Conservation (phyloP, 495 filamentous ascomycete genomes). For the Penicillium steckii region DNA sequence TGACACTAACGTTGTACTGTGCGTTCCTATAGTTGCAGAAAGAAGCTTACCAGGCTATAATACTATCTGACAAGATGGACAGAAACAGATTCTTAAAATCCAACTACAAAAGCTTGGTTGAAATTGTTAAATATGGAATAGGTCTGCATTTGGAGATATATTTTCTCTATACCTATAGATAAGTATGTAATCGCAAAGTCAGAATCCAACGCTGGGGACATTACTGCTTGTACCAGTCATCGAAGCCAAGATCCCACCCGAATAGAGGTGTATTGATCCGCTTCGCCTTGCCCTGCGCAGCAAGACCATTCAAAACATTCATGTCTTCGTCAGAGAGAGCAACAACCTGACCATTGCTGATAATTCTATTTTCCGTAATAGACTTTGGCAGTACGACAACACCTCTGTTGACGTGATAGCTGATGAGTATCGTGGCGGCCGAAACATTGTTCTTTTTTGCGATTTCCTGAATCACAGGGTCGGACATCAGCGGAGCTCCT, state of each 20-base stretch:
- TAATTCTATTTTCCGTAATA: slow-evolving; percentile 25
- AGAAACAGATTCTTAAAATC: too few relatives aligned
- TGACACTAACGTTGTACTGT: too few relatives aligned
- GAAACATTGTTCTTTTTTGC: slow-evolving; percentile 21
- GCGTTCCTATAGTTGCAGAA: too few relatives aligned
- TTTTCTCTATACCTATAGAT: too few relatives aligned
- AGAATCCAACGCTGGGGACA: too few relatives aligned
- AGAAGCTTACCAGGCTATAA: too few relatives aligned
- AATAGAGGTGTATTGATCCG: slow-evolving; percentile 28
- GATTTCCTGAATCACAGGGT: slow-evolving; percentile 17
- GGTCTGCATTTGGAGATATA: too few relatives aligned
- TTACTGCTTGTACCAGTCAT: slow-evolving; percentile 20
- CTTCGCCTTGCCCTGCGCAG: slow-evolving; percentile 20
- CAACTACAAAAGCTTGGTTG: too few relatives aligned
- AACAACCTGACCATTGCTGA: slow-evolving; percentile 28
- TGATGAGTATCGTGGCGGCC: slow-evolving; percentile 16
- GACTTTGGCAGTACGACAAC: slow-evolving; percentile 37
- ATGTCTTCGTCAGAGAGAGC: slow-evolving; percentile 31
- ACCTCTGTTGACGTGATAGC: slow-evolving; percentile 32
- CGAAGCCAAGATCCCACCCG: slow-evolving; percentile 19
- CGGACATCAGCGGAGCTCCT: slow-evolving; percentile 20
- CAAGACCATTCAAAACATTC: slow-evolving; percentile 21
- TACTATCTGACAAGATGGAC: too few relatives aligned
- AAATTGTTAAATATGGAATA: too few relatives aligned
- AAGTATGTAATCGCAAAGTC: too few relatives aligned